phyloP scores from a whole-genome alignment of 1,284 basidiomycete species.

The Coniferiporia weirii region DNA sequence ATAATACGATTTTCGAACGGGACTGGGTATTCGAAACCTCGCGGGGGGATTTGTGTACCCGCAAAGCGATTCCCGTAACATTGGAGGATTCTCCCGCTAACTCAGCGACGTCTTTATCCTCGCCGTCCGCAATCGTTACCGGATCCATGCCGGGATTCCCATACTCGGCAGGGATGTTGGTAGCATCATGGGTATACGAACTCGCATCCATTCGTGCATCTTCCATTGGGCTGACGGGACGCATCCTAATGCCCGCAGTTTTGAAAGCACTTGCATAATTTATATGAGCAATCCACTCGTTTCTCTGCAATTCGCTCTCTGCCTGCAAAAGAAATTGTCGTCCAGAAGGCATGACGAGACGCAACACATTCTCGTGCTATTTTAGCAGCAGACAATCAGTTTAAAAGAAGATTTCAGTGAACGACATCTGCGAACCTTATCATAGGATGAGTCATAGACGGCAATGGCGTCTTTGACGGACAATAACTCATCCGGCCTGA shows the following conservation, averaged over 20 bases:
- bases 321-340: conserved; percentile 83
- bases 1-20: conserved; percentile 53
- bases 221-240: conserved; percentile 63
- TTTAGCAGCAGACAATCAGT: not conserved
- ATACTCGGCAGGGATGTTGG: conserved; percentile 20
- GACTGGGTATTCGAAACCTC: conserved; percentile 36
- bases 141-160: conserved; percentile 10
- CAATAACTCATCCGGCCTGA: conserved; percentile 85
- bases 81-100: not conserved
- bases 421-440: conserved; percentile 46
- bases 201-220: conserved; percentile 33
- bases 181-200: conserved; percentile 26
- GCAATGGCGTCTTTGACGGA: conserved; percentile 78
- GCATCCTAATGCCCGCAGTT: conserved; percentile 80
- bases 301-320: conserved; percentile 68
- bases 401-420: conserved; percentile 10
- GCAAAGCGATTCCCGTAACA: not conserved
- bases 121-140: not conserved
- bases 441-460: conserved; percentile 73
- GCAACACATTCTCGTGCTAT: conserved; percentile 71
- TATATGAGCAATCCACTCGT: conserved; percentile 89
- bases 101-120: not conserved
- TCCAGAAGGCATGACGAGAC: conserved; percentile 71
- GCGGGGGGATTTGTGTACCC: conserved; percentile 18
- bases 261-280: conserved; percentile 96